phyloP scores from a whole-genome alignment of 2,329 filamentous ascomycete species.

The Tricladium varicosporioides region DNA sequence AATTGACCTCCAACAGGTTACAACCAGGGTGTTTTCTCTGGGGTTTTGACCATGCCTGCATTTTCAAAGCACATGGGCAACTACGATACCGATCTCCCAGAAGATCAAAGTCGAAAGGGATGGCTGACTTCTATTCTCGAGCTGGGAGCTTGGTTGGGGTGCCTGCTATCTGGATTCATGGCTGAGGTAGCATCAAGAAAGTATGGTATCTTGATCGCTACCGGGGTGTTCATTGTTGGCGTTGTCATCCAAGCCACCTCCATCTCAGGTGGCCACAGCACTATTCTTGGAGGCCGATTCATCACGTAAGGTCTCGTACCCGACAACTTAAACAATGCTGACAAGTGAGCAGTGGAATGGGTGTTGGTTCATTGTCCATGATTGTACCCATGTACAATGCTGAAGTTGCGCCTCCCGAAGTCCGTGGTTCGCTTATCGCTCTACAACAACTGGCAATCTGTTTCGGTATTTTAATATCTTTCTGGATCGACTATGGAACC shows the following conservation, averaged over 20 bases:
- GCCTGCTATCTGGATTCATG: conserved; percentile 67
- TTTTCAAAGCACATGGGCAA: conserved; percentile 55
- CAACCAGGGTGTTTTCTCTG: conserved; percentile 76
- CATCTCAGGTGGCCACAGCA: conserved; percentile 51
- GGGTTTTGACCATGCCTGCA: conserved; percentile 57
- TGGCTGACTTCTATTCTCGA: conserved; percentile 69
- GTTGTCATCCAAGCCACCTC: conserved; percentile 67
- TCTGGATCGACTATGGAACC: conserved; percentile 64
- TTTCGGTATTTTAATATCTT: conserved; percentile 52
- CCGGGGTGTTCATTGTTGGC: conserved; percentile 66
- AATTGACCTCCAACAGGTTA: conserved; percentile 56
- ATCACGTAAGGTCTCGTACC: conserved; percentile 48
- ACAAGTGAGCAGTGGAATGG: conserved; percentile 48
- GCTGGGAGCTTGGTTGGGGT: conserved; percentile 75
- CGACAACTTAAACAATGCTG: background rate
- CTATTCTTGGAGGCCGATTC: conserved; percentile 70
- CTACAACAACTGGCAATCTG: conserved; percentile 64
- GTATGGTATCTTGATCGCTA: conserved; percentile 65
- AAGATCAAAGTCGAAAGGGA: conserved; percentile 54
- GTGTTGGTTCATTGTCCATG: conserved; percentile 66
- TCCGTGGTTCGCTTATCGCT: conserved; percentile 64
- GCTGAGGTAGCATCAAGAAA: conserved; percentile 69
- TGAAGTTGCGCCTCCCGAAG: conserved; percentile 58
- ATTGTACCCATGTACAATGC: conserved; percentile 56
- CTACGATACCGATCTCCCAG: conserved; percentile 45